Base-by-base conservation (phyloP, 306 rosid genomes). In the Adenanthera pavonina region DNA sequence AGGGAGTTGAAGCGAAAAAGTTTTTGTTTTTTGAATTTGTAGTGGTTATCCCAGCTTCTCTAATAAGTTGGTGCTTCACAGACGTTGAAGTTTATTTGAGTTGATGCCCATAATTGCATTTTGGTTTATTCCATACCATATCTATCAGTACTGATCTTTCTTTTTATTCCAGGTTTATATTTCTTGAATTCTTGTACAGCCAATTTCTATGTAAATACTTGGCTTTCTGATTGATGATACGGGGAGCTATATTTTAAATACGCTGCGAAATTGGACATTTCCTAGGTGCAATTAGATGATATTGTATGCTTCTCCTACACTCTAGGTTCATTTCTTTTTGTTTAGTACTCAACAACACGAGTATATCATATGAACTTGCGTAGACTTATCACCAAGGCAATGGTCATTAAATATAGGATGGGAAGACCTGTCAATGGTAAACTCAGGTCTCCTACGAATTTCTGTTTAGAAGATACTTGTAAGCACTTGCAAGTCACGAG, bases 41-140 rank as follows among this genome's bases (percentile, higher is more conserved):
- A 35, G 59, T 43, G 60, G 34, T 73, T 30, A 68, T 47, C 25
- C 33, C 53, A 74, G 54, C 81, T 60, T 77, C 60, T 71, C 80
- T 70, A 74, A 69, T 85, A 82, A 85, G 70, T 44, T 69, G 44
- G 59, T 64, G 43, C 54, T 64, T 79, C 75, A 40, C 38, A 49
- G 3, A 33, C 13, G 48, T 54, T 38, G 7, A 14, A 48, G 79
- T 10, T 48, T 17, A 68, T 76, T 51, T 64, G 30, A 15, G 5
- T 76, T 69, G 40, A 72, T 34, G 75, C 48, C n/a, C 65, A 52
- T 34, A 35, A 72, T 57, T 20, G 69, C 43, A 43, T 38, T 44
- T 20, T 60, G 9, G n/a, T 56, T 41, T 64, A 44, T 61, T 33
- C 8, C 25, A 6, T 40, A 0, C 0, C 0, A 41, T 49, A 7